Conservation (phyloP, 495 filamentous ascomycete species). For the Tirmania nivea region DNA sequence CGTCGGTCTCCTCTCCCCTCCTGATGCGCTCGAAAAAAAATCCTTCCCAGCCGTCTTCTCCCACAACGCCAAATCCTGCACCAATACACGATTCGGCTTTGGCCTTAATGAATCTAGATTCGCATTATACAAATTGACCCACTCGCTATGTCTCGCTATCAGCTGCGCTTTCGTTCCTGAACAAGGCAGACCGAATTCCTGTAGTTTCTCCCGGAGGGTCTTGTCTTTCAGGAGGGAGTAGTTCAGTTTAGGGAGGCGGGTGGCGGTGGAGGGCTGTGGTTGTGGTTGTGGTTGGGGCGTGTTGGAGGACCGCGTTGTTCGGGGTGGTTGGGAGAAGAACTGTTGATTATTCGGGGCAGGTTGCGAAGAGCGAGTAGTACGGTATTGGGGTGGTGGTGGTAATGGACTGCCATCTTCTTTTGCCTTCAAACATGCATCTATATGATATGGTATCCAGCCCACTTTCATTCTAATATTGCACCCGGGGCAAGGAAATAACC, state of each 20-base stretch:
- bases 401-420: neutral
- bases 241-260: constrained; percentile 49
- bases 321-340: constrained; percentile 3
- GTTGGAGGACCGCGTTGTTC: constrained; percentile 12
- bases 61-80: constrained; percentile 64
- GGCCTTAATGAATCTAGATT: constrained; percentile 69
- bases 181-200: constrained; percentile 63
- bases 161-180: constrained; percentile 41
- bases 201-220: constrained; percentile 54
- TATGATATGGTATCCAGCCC: constrained; percentile 3
- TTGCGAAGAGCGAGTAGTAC: constrained; percentile 1
- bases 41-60: constrained; percentile 46
- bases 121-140: constrained; percentile 89
- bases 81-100: constrained; percentile 43
- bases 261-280: constrained; percentile 17
- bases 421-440: neutral
- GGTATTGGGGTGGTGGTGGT: neutral
- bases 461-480: constrained; percentile 59
- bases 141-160: constrained; percentile 69
- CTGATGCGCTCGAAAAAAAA: neutral
- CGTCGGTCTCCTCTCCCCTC: constrained; percentile 8
- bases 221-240: constrained; percentile 63
- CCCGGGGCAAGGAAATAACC: constrained; percentile 60
- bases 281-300: neutral
- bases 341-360: neutral